Evolutionary conservation across 2,329 filamentous ascomycete genomes (phyloP), one percentile per base, ranked within the genome.

Genomic region (Aureobasidium sp.): DNA sequence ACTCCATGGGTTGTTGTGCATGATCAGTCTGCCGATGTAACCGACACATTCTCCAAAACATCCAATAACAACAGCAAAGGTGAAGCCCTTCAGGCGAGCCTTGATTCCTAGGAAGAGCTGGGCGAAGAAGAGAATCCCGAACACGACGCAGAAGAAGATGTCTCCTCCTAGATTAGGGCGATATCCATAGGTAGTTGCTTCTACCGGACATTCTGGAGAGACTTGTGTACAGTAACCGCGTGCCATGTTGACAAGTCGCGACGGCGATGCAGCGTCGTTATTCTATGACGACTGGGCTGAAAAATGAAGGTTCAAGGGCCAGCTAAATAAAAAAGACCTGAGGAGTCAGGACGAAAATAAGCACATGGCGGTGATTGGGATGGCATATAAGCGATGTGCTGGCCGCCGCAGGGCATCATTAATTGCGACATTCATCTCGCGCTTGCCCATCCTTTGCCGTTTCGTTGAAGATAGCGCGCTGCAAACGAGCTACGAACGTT

Each of bases 31-130:
- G 11, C 75, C 77, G 11, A 67, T 72, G 52, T 79, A 79, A 5
- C 78, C 78, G 11, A 77, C 68, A 22, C 73, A 62, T 66, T 80
- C 78, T 34, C 75, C 71, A 3, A 76, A 65, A 9, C 73, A 75
- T 1, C 76, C 78, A 12, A 77, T 67, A 3, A 68, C 71, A 2
- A 77, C 67, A 9, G 73, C 74, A 36, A 74, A 70, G 0, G 74
- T 76, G 69, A 78, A 80, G 1, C 74, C 73, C 39, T 69, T 64
- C 63, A 74, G 70, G 22, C 71, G 70, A 34, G 73, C 73, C 36
- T 67, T 68, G 25, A 72, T 63, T 2, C 71, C 75, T 2, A 76
- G 66, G 52, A 68, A 66, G 1, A 73, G 49, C 56, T 77, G 75
- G 1, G 68, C 68, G 61, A 76, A 39, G 22, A 72, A 67, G 37